Evolutionary conservation across 1,139 yeast genomes (phyloP).

Genomic region (Yamadazyma taylorii): DNA sequence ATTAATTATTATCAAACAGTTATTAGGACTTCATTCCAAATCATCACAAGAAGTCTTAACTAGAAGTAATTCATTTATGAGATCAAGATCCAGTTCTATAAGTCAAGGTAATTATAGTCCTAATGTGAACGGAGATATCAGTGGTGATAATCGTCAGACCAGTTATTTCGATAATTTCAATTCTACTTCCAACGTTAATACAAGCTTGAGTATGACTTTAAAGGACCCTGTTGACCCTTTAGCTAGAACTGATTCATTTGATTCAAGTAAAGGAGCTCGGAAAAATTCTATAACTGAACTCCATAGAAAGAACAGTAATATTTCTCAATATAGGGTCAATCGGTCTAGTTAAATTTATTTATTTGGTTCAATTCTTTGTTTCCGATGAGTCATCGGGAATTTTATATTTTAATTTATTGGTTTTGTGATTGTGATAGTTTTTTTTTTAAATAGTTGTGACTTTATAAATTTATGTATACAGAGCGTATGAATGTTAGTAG

Average conservation of each 20-base stretch:
- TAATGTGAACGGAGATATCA: constrained; percentile 1
- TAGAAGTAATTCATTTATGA: constrained; percentile 19
- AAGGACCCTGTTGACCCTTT: constrained; percentile 1
- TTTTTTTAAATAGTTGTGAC: too few species aligned
- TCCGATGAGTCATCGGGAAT: too few species aligned
- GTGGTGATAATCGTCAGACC: not conserved
- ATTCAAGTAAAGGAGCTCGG: constrained; percentile 3
- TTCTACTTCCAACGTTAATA: not conserved
- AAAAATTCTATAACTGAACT: constrained; percentile 11
- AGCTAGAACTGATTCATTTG: constrained; percentile 5
- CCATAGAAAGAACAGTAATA: constrained; percentile 19
- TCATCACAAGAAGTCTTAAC: constrained; percentile 16
- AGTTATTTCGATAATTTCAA: not conserved
- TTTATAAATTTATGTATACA: too few species aligned
- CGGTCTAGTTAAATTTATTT: too few species aligned
- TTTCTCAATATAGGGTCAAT: constrained; percentile 11
- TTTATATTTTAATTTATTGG: too few species aligned
- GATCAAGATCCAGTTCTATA: constrained; percentile 7
- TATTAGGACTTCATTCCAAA: constrained; percentile 15
- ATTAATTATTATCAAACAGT: constrained; percentile 14
- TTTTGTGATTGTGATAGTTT: not conserved
- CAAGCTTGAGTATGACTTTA: not conserved
- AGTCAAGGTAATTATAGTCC: constrained; percentile 2
- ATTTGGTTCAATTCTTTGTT: too few species aligned
- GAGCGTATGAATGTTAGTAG: too few species aligned